These are phyloP conservation scores for Ogataea henricii DNA, from an alignment of 805 yeast species.

Conservation along the genomic window DNA sequence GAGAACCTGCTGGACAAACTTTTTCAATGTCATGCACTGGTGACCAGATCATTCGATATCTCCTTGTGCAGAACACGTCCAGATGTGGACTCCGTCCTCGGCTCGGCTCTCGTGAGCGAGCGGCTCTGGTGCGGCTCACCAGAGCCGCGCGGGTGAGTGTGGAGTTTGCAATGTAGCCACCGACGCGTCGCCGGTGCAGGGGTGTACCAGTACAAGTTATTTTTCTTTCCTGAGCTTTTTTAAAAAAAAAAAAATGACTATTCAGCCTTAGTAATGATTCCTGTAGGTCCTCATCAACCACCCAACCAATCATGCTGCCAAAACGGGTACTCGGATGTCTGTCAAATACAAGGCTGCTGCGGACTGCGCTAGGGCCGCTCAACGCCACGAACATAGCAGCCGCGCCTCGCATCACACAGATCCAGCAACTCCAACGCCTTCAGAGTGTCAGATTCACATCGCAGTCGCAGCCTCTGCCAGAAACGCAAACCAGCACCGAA, in stretches of 20 bases:
- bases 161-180: no score
- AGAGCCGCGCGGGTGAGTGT: constrained; percentile 1
- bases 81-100: constrained; percentile 5
- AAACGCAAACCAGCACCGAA: background rate
- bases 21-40: no score
- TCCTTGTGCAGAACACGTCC: no score
- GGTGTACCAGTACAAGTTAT: no score
- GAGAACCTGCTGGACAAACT: no score
- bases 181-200: no score
- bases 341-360: background rate
- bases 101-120: no score
- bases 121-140: no score
- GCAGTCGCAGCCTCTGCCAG: background rate
- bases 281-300: background rate
- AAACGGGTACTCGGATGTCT: background rate
- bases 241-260: background rate
- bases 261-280: background rate
- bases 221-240: no score
- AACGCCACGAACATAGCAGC: background rate
- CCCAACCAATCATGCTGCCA: background rate
- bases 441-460: background rate
- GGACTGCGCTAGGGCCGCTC: background rate
- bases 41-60: no score
- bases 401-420: background rate
- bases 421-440: background rate